Percentiles rank a stretch among this genome's conserved stretches.
These are phyloP conservation scores for Raphanus hybrid DNA, from an alignment of 441 rosid genomes.

Conservation along the genomic window DNA sequence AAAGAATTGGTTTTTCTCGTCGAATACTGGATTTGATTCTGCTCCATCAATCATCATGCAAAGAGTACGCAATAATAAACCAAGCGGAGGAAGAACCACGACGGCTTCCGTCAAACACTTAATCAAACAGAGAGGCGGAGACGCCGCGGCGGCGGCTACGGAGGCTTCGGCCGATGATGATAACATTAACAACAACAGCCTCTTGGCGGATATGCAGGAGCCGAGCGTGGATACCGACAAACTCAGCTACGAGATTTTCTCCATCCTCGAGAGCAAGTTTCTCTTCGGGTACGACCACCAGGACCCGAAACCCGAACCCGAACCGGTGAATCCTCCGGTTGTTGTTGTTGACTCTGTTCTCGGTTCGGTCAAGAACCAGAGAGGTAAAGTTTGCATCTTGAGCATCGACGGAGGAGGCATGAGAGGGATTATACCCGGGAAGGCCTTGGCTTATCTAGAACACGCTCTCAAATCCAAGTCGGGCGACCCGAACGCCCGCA, in stretches of 20 bases:
- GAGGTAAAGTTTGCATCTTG: constrained; percentile 87
- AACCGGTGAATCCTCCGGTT: neutral
- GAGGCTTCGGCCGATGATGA: constrained; percentile 39
- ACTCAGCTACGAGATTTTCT: constrained; percentile 94
- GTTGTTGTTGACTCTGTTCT: constrained; percentile 24
- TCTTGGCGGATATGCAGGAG: constrained; percentile 70
- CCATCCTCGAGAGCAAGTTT: constrained; percentile 88
- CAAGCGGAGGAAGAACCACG: constrained; percentile 18
- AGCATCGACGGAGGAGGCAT: constrained; percentile 90
- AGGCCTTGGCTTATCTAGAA: constrained; percentile 81
- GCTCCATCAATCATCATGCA: constrained; percentile 36
- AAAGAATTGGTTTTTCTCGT: neutral
- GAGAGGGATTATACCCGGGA: constrained; percentile 84
- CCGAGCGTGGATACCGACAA: constrained; percentile 95
- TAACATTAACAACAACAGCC: constrained; percentile 10
- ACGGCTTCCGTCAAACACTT: constrained; percentile 33
- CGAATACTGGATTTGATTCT: constrained; percentile 17
- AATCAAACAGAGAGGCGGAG: constrained; percentile 39
- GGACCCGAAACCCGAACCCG: constrained; percentile 45
- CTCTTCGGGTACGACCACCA: constrained; percentile 59
- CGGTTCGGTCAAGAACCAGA: constrained; percentile 72
- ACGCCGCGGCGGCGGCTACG: neutral
- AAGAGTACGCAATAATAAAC: constrained; percentile 40
- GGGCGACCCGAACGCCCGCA: constrained; percentile 81
- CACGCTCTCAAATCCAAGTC: constrained; percentile 75